Base-by-base conservation (phyloP, 345 rosid genomes). In the Syzygium aqueum region DNA sequence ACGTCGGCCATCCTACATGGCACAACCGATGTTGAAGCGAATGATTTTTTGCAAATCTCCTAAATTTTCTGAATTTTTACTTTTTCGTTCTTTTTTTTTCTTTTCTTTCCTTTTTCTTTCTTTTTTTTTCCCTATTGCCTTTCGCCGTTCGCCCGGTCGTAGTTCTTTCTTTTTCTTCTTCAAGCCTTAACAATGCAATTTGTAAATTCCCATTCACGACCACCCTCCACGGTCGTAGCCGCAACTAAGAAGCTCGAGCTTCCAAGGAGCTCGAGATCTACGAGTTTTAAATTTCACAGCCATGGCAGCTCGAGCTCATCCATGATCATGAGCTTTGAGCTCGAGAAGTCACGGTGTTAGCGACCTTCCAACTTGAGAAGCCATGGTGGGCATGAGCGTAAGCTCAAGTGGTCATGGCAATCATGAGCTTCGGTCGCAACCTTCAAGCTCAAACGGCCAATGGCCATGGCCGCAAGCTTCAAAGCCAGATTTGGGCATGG, bases 1-100 rank as follows among this genome's bases (percentile, higher is more conserved):
- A 0, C 1, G 0, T 4, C 8, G 5, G 9, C 0, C 21, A 0
- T 65, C 10, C 1, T n/a, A 61, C 7, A 7, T n/a, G 73, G 5
- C 19, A 61, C 1, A 4, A 61, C 2, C 7, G 37, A 2, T 11
- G 8, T 1, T 28, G 2, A 8, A 2, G 3, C 28, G 37, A 63
- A 63, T 2, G 15, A 1, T 61, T n/a, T 63, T 7, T 28, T 28
- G 28, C 2, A 63, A 65, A 28, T 15, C 30, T 16, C 10, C 15
- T 8, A 7, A 65, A 1, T 7, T 65, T 65, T 65, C 30, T 0
- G 3, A 28, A 16, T 15, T 65, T 16, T 8, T 28, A 63, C 19
- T 30, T 30, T 16, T 65, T 16, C 5, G 5, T 28, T 8, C 15
- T 7, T 65, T n/a, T 61, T 61, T n/a, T 27, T 30, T 59, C 16